phyloP scores from a whole-genome alignment of 805 yeast species.

The Yarrowia sp. region DNA sequence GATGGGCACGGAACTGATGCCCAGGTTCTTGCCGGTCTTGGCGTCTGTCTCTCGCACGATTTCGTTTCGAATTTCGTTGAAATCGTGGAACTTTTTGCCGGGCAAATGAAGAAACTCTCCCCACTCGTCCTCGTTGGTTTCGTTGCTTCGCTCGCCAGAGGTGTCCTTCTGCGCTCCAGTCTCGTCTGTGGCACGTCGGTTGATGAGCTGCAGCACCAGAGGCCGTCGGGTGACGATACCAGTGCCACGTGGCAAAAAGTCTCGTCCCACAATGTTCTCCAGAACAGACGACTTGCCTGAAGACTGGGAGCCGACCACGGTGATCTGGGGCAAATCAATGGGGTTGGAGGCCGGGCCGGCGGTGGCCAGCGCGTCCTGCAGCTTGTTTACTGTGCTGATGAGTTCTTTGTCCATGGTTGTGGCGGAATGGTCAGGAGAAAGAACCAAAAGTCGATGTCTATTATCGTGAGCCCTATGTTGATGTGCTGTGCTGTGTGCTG shows the following conservation, averaged over 20 bases:
- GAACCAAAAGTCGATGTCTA: too few relatives aligned
- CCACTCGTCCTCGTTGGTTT: slow-evolving; percentile 62
- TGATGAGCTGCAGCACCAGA: slow-evolving; percentile 73
- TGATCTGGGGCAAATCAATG: slow-evolving; percentile 87
- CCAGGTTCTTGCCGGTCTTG: slow-evolving; percentile 67
- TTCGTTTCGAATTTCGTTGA: slow-evolving; percentile 83
- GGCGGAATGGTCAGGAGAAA: not conserved
- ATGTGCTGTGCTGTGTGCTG: not conserved
- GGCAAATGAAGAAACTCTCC: slow-evolving; percentile 96
- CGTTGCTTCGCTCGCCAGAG: not conserved
- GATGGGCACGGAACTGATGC: slow-evolving; percentile 89
- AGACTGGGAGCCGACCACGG: slow-evolving; percentile 93
- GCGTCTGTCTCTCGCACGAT: slow-evolving; percentile 89
- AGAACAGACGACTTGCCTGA: slow-evolving; percentile 85
- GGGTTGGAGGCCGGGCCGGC: slow-evolving; percentile 93
- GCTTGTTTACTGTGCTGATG: slow-evolving; percentile 24
- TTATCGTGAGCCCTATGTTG: too few relatives aligned
- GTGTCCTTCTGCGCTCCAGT: not conserved
- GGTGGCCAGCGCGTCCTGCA: slow-evolving; percentile 85
- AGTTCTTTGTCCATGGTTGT: slow-evolving; percentile 18
- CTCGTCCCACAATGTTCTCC: slow-evolving; percentile 88
- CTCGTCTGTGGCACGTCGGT: slow-evolving; percentile 48
- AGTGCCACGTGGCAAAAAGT: slow-evolving; percentile 86
- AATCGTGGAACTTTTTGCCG: slow-evolving; percentile 79
- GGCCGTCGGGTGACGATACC: slow-evolving; percentile 93